These are phyloP conservation scores for Camelina laxa DNA, from an alignment of 345 rosid species.

Conservation along the genomic window DNA sequence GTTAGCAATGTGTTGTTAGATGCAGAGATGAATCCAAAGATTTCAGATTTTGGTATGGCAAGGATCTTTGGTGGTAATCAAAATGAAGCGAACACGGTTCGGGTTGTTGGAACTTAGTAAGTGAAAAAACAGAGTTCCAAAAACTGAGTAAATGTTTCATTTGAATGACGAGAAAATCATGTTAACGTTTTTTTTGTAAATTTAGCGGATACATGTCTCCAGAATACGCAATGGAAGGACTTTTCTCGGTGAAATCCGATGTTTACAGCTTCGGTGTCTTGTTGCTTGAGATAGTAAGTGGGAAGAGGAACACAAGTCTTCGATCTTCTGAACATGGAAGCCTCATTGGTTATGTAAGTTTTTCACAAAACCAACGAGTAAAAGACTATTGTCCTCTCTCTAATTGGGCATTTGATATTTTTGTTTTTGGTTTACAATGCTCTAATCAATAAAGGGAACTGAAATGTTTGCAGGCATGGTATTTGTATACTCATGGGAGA, in stretches of 20 bases:
- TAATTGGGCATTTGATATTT: background rate
- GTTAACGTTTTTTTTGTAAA: slow-evolving; percentile 4
- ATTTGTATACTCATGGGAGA: slow-evolving; percentile 64
- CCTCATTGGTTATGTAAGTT: slow-evolving; percentile 64
- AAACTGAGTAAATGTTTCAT: slow-evolving; percentile 11
- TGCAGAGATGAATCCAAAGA: slow-evolving; percentile 74
- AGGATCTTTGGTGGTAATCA: slow-evolving; percentile 61
- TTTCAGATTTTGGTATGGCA: slow-evolving; percentile 82
- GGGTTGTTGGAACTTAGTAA: slow-evolving; percentile 76
- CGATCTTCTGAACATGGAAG: slow-evolving; percentile 47
- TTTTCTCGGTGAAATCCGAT: slow-evolving; percentile 71
- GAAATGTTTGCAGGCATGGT: slow-evolving; percentile 68
- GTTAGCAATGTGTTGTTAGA: slow-evolving; percentile 75
- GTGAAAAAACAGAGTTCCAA: slow-evolving; percentile 11
- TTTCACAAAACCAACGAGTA: slow-evolving; percentile 17
- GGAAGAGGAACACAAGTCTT: slow-evolving; percentile 61
- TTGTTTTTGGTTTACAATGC: slow-evolving; percentile 22
- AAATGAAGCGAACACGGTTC: slow-evolving; percentile 59
- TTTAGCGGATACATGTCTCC: slow-evolving; percentile 81
- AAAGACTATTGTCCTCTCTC: background rate
- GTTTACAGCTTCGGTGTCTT: slow-evolving; percentile 79
- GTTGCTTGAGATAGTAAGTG: slow-evolving; percentile 63
- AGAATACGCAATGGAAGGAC: slow-evolving; percentile 81
- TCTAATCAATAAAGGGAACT: slow-evolving; percentile 8
- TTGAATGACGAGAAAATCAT: background rate